A percentile compares a stretch with the other conserved stretches of the same genome.
Conservation (phyloP, 2,329 filamentous ascomycete genomes). For the Aspergillus intermedius region DNA sequence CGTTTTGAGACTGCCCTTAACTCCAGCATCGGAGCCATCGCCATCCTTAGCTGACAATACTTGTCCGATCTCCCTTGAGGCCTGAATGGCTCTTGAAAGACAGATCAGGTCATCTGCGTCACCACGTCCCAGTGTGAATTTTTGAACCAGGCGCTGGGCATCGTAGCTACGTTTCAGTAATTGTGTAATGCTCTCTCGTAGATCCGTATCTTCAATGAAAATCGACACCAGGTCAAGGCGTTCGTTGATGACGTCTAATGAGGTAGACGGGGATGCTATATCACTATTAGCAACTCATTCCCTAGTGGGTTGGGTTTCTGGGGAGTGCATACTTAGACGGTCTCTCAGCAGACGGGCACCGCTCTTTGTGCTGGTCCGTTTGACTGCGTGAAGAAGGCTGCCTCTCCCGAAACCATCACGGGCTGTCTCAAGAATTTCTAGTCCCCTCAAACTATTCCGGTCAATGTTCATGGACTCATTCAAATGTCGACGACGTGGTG, state of each 20-base stretch:
- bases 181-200: conserved; percentile 63
- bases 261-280: conserved; percentile 76
- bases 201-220: conserved; percentile 59
- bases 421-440: conserved; percentile 84
- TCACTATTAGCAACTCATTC: neutral
- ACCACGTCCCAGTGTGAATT: conserved; percentile 87
- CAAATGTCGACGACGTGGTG: conserved; percentile 66
- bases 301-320: neutral
- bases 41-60: conserved; percentile 22
- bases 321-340: conserved; percentile 59
- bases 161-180: conserved; percentile 73
- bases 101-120: conserved; percentile 84
- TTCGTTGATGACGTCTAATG: conserved; percentile 66
- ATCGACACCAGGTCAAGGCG: conserved; percentile 75
- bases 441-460: conserved; percentile 78
- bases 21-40: conserved; percentile 16
- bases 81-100: conserved; percentile 71
- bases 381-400: conserved; percentile 82
- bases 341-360: conserved; percentile 77
- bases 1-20: conserved; percentile 17
- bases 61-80: conserved; percentile 58
- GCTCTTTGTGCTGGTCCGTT: conserved; percentile 84
- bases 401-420: conserved; percentile 72
- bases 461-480: conserved; percentile 84
- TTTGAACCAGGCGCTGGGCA: conserved; percentile 83